A percentile compares a stretch with the other conserved stretches of the same genome.
Conservation (phyloP, 305 asterid species). For the Fraxinus dipetala region DNA sequence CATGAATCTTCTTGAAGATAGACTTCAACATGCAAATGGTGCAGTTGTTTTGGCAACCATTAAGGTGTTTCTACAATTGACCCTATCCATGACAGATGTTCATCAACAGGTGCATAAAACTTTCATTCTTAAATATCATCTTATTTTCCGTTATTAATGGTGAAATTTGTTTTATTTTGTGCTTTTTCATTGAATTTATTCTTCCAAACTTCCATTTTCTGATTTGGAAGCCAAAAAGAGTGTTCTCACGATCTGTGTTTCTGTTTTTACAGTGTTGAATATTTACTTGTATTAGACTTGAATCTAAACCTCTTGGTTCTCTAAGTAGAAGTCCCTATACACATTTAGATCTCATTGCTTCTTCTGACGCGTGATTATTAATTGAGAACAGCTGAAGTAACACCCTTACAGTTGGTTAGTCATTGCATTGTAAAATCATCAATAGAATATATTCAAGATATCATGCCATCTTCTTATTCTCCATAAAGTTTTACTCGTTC, state of each 20-base stretch:
- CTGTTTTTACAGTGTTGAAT: neutral
- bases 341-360: neutral
- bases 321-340: neutral
- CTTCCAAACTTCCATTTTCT: neutral
- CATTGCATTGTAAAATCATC: neutral
- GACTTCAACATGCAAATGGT: conserved; percentile 99
- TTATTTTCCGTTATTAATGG: conserved; percentile 14
- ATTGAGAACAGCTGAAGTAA: conserved; percentile 2
- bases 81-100: conserved; percentile 97
- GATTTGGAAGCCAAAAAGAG: conserved; percentile 14
- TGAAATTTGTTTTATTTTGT: conserved; percentile 19
- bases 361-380: neutral
- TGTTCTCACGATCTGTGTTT: neutral
- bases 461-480: neutral
- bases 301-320: neutral
- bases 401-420: neutral
- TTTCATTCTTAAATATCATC: conserved; percentile 11
- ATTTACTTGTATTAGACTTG: neutral
- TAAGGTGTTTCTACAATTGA: conserved; percentile 86
- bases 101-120: conserved; percentile 84
- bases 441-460: conserved; percentile 5
- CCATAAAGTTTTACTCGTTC: neutral
- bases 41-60: conserved; percentile 97
- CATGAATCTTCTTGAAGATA: conserved; percentile 99
- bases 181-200: conserved; percentile 10